These are phyloP conservation scores for Ogataea parapolymorpha DNA, from an alignment of 805 yeast species.

Conservation along the genomic window DNA sequence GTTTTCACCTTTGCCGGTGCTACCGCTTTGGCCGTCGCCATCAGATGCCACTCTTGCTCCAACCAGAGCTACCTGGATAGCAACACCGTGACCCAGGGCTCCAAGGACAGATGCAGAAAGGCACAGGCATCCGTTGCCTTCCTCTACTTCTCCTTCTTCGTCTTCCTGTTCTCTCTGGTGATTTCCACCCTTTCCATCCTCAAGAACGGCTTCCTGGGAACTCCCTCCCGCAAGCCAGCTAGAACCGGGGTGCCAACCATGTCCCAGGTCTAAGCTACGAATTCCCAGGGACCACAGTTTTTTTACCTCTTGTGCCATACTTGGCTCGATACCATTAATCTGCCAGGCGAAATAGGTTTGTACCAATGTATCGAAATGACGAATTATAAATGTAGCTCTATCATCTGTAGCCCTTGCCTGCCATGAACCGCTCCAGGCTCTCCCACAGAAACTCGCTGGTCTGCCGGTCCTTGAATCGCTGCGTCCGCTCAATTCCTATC, in stretches of 20 bases:
- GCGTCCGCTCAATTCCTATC: conserved; percentile 73
- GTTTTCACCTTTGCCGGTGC: conserved; percentile 95
- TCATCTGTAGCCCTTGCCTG: conserved; percentile 56
- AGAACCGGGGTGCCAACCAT: conserved; percentile 87
- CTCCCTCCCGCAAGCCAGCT: conserved; percentile 47
- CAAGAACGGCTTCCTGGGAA: conserved; percentile 58
- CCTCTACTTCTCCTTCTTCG: conserved; percentile 78
- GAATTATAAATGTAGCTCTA: conserved; percentile 1
- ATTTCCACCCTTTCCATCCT: conserved; percentile 49
- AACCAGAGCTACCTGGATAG: conserved; percentile 59
- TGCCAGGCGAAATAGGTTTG: conserved; percentile 6
- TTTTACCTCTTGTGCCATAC: conserved; percentile 4
- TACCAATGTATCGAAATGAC: conserved; percentile 9
- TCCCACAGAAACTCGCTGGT: conserved; percentile 85
- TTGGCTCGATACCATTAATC: conserved; percentile 7
- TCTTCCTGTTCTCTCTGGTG: conserved; percentile 62
- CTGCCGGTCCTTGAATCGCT: conserved; percentile 85
- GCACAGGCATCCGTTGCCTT: conserved; percentile 84
- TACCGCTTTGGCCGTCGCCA: conserved; percentile 88
- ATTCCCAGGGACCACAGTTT: conserved; percentile 24
- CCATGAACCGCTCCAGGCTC: conserved; percentile 68
- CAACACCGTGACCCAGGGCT: conserved; percentile 75
- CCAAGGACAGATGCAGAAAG: conserved; percentile 85
- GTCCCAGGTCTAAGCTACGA: conserved; percentile 62
- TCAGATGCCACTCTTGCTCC: conserved; percentile 81